These are phyloP conservation scores for Camellia sinensis DNA, from an alignment of 148 eudicot species.

Conservation along the genomic window DNA sequence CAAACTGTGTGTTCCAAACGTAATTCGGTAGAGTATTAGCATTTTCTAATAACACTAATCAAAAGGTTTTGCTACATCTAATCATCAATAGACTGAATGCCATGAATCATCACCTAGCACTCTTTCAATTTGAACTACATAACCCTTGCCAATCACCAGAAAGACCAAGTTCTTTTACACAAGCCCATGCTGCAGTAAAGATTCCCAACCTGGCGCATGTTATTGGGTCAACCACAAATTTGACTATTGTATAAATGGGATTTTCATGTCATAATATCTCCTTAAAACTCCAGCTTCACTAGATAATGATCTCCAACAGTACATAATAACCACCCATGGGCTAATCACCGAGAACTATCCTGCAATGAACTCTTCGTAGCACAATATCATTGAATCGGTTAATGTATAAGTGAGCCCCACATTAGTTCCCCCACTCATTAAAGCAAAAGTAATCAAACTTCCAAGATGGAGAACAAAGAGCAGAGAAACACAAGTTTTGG, in stretches of 20 bases:
- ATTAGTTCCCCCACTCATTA: conserved; percentile 14
- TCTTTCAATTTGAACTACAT: background rate
- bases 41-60: too few species aligned
- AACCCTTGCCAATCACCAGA: background rate
- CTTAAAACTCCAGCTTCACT: background rate
- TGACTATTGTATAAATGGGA: background rate
- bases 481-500: background rate
- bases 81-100: background rate
- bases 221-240: background rate
- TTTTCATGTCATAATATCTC: too few species aligned
- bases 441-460: conserved; percentile 8
- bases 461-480: conserved; percentile 5
- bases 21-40: too few species aligned
- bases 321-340: background rate
- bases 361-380: background rate
- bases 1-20: too few species aligned
- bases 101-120: background rate
- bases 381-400: background rate
- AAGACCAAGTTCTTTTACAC: background rate
- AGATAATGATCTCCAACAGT: background rate
- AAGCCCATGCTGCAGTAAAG: background rate
- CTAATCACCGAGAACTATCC: background rate
- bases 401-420: background rate
- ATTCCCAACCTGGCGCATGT: background rate
- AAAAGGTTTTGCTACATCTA: background rate